These are phyloP conservation scores for Colletotrichum paranaense DNA, from an alignment of 2,329 filamentous ascomycete species.

Conservation along the genomic window DNA sequence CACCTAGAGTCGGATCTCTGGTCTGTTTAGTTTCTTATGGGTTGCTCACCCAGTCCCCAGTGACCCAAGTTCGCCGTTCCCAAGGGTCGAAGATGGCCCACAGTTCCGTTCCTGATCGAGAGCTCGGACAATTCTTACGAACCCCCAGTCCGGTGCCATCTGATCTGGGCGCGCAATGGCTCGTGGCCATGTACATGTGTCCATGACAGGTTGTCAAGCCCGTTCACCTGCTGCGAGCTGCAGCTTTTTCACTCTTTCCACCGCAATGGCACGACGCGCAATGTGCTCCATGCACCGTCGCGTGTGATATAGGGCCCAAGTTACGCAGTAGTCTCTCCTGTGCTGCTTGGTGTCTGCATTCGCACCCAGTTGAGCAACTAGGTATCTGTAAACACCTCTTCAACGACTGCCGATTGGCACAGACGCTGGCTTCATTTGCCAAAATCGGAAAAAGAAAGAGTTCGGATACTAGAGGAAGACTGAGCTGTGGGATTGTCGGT, in stretches of 20 bases:
- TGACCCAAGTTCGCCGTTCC: neutral
- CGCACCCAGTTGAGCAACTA: neutral
- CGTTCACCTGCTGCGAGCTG: conserved; percentile 1
- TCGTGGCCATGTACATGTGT: conserved; percentile 10
- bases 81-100: conserved; percentile 4
- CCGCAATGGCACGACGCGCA: neutral
- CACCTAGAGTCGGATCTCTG: neutral
- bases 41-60: neutral
- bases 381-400: neutral
- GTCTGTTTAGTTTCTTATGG: neutral
- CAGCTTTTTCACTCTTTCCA: conserved; percentile 8
- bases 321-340: neutral
- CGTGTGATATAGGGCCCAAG: neutral
- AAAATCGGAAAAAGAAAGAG: neutral
- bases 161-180: conserved; percentile 25
- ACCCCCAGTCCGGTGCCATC: conserved; percentile 18
- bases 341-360: neutral
- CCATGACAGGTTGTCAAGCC: conserved; percentile 34
- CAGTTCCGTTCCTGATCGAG: conserved; percentile 15
- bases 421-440: neutral
- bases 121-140: conserved; percentile 28
- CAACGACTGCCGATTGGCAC: neutral
- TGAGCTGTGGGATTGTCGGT: neutral
- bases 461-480: neutral
- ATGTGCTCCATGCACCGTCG: neutral